Evolutionary conservation across 2,329 filamentous ascomycete genomes (phyloP).

Genomic region (Penicillium brevicompactum): DNA sequence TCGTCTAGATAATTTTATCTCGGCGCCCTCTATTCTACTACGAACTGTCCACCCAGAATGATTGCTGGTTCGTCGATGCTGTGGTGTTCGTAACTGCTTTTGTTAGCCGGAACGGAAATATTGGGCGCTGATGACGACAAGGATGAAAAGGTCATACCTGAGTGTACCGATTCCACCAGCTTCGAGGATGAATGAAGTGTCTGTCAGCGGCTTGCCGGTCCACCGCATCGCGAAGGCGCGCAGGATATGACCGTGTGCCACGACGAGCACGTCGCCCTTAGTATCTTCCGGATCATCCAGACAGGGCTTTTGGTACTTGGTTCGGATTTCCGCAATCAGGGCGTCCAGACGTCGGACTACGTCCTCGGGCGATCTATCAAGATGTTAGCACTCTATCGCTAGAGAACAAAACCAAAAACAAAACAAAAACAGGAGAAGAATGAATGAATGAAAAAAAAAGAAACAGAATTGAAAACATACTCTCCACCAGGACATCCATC

Average conservation of each 20-base stretch:
- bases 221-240: slow-evolving; percentile 86
- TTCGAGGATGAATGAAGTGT: slow-evolving; percentile 81
- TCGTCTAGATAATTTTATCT: neutral
- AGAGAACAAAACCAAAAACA: neutral
- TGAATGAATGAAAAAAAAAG: neutral
- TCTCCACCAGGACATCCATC: slow-evolving; percentile 86
- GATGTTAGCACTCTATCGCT: neutral
- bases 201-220: slow-evolving; percentile 71
- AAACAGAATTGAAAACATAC: slow-evolving; percentile 50
- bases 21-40: slow-evolving; percentile 38
- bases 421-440: too few species aligned
- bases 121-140: neutral
- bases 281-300: slow-evolving; percentile 58
- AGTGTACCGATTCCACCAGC: slow-evolving; percentile 81
- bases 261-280: slow-evolving; percentile 70
- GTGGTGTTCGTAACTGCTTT: slow-evolving; percentile 73
- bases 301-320: slow-evolving; percentile 63
- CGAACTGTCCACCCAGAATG: slow-evolving; percentile 72
- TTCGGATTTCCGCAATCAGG: slow-evolving; percentile 73
- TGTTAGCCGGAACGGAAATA: slow-evolving; percentile 1
- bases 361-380: slow-evolving; percentile 68
- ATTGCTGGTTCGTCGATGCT: slow-evolving; percentile 78
- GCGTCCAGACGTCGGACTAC: slow-evolving; percentile 72
- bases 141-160: slow-evolving; percentile 54
- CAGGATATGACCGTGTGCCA: slow-evolving; percentile 89